These are phyloP conservation scores for Aspergillus ibericus DNA, from an alignment of 2,329 filamentous ascomycete genomes.

Conservation along the genomic window DNA sequence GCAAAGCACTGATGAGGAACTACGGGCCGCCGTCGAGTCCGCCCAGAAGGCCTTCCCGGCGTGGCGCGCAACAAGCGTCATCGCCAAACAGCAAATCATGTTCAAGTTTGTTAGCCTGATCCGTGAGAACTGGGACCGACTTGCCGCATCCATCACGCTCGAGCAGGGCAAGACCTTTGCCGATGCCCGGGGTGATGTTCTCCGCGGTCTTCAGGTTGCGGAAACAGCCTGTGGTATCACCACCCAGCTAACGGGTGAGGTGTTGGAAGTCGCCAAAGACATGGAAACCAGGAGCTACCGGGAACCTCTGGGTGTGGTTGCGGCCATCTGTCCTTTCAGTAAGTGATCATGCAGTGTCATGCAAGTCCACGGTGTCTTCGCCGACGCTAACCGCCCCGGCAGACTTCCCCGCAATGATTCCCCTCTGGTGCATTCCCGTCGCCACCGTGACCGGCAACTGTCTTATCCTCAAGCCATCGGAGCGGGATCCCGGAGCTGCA, in stretches of 20 bases:
- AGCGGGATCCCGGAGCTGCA: slow-evolving; percentile 64
- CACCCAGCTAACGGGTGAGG: slow-evolving; percentile 64
- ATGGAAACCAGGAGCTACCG: slow-evolving; percentile 69
- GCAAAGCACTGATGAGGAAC: slow-evolving; percentile 64
- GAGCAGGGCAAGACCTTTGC: slow-evolving; percentile 70
- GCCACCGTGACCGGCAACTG: slow-evolving; percentile 66
- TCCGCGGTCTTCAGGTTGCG: slow-evolving; percentile 65
- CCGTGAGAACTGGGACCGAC: slow-evolving; percentile 63
- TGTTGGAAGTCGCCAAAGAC: slow-evolving; percentile 68
- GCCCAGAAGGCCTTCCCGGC: slow-evolving; percentile 63
- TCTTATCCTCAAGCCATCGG: slow-evolving; percentile 65
- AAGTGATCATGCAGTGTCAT: slow-evolving; percentile 28
- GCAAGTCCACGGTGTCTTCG: not conserved
- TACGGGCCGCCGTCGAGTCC: slow-evolving; percentile 61
- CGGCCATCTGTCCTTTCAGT: slow-evolving; percentile 68
- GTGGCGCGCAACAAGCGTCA: slow-evolving; percentile 62
- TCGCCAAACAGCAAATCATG: slow-evolving; percentile 63
- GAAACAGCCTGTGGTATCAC: slow-evolving; percentile 68
- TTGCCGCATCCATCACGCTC: slow-evolving; percentile 65
- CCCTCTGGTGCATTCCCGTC: slow-evolving; percentile 66
- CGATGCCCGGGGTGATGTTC: slow-evolving; percentile 66
- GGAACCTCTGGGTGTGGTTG: slow-evolving; percentile 64
- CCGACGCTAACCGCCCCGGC: slow-evolving; percentile 21
- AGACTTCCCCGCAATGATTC: slow-evolving; percentile 72
- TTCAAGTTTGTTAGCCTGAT: slow-evolving; percentile 66